Conservation (phyloP, 257 asterid genomes). For the Nicotiana paniculata region DNA sequence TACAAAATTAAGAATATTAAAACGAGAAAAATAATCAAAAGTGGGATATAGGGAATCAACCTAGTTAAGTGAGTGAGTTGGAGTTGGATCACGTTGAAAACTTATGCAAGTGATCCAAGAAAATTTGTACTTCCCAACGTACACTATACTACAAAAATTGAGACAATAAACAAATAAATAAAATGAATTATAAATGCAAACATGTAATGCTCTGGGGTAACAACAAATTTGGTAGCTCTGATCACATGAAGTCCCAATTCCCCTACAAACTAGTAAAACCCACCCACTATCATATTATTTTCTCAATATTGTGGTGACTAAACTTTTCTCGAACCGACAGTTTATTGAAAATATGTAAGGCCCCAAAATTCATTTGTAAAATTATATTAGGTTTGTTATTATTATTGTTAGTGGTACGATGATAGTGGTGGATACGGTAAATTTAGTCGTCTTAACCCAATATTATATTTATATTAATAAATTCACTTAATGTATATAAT, state of each 20-base stretch:
- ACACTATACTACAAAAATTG: neutral
- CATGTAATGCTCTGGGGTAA: conserved; percentile 21
- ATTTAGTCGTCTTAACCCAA: too few species aligned
- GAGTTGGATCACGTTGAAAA: conserved; percentile 14
- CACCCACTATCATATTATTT: neutral
- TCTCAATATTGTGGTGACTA: too few species aligned
- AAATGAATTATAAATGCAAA: neutral
- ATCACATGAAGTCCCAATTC: conserved; percentile 25
- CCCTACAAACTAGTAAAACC: conserved; percentile 14
- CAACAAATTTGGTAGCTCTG: conserved; percentile 23
- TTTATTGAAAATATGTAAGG: too few species aligned
- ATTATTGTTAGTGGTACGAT: too few species aligned
- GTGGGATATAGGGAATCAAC: conserved; percentile 4
- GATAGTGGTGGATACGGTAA: too few species aligned
- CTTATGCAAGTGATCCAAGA: conserved; percentile 40
- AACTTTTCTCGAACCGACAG: too few species aligned
- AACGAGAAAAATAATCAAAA: neutral
- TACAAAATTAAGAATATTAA: neutral
- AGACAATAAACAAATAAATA: neutral
- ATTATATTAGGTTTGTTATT: too few species aligned
- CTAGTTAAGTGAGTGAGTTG: neutral
- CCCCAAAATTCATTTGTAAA: too few species aligned
- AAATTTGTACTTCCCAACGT: conserved; percentile 30
- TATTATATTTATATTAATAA: too few species aligned
- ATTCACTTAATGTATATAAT: too few species aligned